Percentiles rank a stretch among this genome's conserved stretches.
Conservation (phyloP, 768 basidiomycete genomes). For the Kwoniella dejecticola region DNA sequence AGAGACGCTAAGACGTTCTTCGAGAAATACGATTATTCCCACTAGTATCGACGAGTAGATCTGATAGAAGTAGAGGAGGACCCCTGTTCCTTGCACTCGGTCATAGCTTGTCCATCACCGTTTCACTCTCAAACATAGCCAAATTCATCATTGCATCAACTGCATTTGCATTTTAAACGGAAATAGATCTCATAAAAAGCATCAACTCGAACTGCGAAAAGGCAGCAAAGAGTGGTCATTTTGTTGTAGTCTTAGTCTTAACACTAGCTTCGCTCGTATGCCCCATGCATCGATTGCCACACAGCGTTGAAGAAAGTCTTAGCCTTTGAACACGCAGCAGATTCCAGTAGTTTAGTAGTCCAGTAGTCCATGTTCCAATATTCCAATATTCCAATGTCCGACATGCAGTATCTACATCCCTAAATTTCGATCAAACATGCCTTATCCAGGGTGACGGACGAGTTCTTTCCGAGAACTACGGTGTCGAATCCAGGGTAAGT, state of each 20-base stretch:
- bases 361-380: no score
- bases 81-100: neutral
- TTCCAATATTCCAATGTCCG: no score
- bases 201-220: neutral
- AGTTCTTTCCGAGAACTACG: neutral
- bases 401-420: no score
- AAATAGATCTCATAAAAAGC: no score
- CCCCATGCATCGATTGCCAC: neutral
- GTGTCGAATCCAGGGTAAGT: neutral
- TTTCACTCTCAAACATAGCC: no score
- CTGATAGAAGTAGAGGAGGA: no score
- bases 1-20: conserved; percentile 55
- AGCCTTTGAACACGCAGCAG: neutral
- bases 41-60: no score
- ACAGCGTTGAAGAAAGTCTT: neutral
- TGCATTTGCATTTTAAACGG: conserved; percentile 21
- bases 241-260: neutral
- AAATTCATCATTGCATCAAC: conserved; percentile 33
- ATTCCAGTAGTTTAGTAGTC: neutral
- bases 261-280: neutral
- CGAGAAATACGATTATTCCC: conserved; percentile 54
- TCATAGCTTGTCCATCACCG: no score
- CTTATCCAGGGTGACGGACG: no score
- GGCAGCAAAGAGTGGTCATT: neutral
- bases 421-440: no score